Percentiles rank a stretch among this genome's conserved stretches.
These are phyloP conservation scores for Phaeoacremonium minimum DNA, from an alignment of 2,329 filamentous ascomycete genomes.

Conservation along the genomic window DNA sequence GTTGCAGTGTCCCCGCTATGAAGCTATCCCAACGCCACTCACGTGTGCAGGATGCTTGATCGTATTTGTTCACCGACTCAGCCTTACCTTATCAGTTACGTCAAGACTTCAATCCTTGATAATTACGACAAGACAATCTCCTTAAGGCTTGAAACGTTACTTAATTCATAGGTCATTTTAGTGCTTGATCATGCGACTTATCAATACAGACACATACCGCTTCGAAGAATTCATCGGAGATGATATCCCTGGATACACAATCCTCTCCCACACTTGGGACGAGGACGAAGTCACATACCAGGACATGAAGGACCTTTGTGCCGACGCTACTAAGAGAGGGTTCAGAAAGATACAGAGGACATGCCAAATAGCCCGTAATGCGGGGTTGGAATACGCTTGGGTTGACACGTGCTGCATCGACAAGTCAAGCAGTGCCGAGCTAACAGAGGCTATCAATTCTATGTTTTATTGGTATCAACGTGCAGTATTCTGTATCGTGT, in stretches of 20 bases:
- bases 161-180: no score
- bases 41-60: no score
- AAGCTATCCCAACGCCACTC: no score
- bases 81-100: no score
- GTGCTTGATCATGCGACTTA: slow-evolving; percentile 2
- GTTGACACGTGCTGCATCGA: slow-evolving; percentile 1
- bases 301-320: neutral
- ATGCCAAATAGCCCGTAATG: neutral
- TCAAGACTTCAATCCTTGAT: no score
- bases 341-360: neutral
- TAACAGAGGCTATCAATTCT: neutral
- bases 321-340: neutral
- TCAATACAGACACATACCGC: neutral
- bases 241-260: slow-evolving; percentile 2
- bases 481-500: neutral
- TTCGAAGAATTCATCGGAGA: neutral
- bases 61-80: no score
- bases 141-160: no score
- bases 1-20: no score
- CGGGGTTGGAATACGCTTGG: neutral
- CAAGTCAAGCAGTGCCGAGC: slow-evolving; percentile 1
- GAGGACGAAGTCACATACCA: neutral
- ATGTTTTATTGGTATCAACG: slow-evolving; percentile 1
- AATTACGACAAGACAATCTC: no score
- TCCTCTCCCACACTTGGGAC: slow-evolving; percentile 2